Evolutionary conservation across 208 protist genomes (phyloP).

Genomic region (Leishmania gerbilli): DNA sequence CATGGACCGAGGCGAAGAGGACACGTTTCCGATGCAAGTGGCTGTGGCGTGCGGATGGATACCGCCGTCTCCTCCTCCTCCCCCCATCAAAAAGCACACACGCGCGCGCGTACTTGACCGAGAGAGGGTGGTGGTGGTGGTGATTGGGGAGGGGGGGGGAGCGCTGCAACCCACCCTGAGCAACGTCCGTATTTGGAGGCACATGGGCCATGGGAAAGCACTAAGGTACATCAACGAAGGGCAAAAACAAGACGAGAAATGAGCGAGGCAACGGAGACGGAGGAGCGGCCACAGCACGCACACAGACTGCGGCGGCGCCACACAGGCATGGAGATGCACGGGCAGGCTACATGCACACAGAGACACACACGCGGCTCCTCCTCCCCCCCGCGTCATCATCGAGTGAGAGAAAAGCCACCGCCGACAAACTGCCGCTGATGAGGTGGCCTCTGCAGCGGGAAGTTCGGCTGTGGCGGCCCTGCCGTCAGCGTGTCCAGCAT

Average conservation of each 20-base stretch:
- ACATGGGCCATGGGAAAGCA: neutral
- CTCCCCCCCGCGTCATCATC: neutral
- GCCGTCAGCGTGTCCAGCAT: conserved; percentile 47
- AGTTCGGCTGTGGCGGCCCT: conserved; percentile 57
- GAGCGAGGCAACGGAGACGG: neutral
- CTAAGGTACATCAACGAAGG: neutral
- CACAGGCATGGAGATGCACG: neutral
- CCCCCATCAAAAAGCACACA: too few species aligned
- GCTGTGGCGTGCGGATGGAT: too few species aligned
- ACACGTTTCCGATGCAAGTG: too few species aligned
- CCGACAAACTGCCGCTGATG: conserved; percentile 75
- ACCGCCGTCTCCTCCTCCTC: too few species aligned
- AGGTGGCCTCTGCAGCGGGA: conserved; percentile 58
- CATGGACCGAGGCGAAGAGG: too few species aligned
- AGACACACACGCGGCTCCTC: neutral
- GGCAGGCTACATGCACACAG: neutral
- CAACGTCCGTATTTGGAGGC: neutral
- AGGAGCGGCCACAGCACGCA: neutral
- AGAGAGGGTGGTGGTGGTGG: too few species aligned
- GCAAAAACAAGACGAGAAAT: neutral
- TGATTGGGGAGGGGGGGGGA: too few species aligned
- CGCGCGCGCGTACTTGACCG: too few species aligned
- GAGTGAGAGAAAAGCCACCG: conserved; percentile 76
- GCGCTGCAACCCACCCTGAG: neutral
- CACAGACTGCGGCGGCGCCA: neutral